A percentile compares a stretch with the other conserved stretches of the same genome.
Evolutionary conservation across 305 asterid genomes (phyloP).

Genomic region (Fraxinus albicans): DNA sequence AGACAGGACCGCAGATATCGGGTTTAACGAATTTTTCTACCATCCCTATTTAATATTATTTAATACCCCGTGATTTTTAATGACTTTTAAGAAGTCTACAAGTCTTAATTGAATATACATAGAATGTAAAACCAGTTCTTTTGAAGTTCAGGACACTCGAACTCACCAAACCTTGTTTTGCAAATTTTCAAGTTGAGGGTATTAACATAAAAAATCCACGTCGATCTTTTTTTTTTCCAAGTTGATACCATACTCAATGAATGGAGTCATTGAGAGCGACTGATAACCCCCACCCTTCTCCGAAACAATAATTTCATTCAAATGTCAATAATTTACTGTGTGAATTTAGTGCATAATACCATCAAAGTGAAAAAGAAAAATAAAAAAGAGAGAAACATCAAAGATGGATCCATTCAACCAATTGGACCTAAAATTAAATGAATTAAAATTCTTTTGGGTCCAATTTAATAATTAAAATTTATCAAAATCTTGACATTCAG

Average conservation of each 20-base stretch:
- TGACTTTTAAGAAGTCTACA: neutral
- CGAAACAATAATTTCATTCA: neutral
- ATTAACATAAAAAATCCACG: neutral
- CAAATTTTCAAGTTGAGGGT: neutral
- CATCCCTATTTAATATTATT: no score
- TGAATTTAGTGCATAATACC: neutral
- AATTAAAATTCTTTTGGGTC: no score
- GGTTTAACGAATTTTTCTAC: no score
- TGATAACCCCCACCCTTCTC: neutral
- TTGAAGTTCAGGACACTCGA: neutral
- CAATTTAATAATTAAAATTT: neutral
- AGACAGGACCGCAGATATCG: no score
- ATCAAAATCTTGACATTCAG: neutral
- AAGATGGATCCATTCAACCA: neutral
- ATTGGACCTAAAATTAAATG: neutral
- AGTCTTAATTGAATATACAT: neutral
- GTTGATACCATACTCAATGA: neutral
- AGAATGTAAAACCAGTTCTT: neutral
- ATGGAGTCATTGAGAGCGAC: neutral
- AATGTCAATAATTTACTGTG: neutral
- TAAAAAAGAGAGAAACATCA: neutral
- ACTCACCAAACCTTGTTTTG: neutral
- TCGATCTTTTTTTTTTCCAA: no score
- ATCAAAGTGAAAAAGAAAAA: no score
- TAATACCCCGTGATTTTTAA: no score